Percentiles rank a stretch among this genome's conserved stretches.
These are phyloP conservation scores for Diplocarpon mali DNA, from an alignment of 2,329 filamentous ascomycete species.

Conservation along the genomic window DNA sequence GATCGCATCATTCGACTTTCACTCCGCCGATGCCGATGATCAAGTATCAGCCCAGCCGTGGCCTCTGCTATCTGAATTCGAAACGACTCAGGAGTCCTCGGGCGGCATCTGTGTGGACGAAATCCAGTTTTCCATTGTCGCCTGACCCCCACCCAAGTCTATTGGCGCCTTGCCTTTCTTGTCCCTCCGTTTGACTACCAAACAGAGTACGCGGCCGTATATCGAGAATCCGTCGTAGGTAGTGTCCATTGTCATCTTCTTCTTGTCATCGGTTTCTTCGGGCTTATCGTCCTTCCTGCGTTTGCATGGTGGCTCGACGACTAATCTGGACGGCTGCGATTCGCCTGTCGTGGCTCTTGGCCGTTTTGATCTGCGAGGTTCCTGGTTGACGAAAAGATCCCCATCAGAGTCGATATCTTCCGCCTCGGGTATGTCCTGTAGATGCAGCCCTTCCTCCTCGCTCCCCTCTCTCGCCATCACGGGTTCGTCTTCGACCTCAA, in stretches of 20 bases:
- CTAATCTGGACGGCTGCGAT: conserved; percentile 13
- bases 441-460: conserved; percentile 14
- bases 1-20: no score
- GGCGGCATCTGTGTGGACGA: conserved; percentile 57
- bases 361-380: conserved; percentile 22
- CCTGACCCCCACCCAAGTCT: conserved; percentile 40
- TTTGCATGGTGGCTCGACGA: conserved; percentile 32
- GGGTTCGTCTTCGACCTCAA: conserved; percentile 26
- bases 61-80: neutral
- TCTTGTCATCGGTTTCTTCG: conserved; percentile 56
- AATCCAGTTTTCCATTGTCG: conserved; percentile 78
- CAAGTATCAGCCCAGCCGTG: no score
- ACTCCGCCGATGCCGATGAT: no score
- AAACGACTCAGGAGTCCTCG: conserved; percentile 15
- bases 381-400: conserved; percentile 27
- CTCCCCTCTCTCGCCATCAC: conserved; percentile 20
- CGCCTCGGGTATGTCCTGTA: conserved; percentile 21
- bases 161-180: conserved; percentile 31
- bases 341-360: conserved; percentile 24
- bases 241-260: conserved; percentile 78
- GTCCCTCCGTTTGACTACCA: conserved; percentile 73
- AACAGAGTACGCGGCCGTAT: conserved; percentile 82
- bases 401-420: conserved; percentile 10
- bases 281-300: conserved; percentile 31
- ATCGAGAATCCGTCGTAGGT: conserved; percentile 94